Evolutionary conservation across 208 protist genomes (phyloP).

Genomic region (Trypanosoma scelopori): DNA sequence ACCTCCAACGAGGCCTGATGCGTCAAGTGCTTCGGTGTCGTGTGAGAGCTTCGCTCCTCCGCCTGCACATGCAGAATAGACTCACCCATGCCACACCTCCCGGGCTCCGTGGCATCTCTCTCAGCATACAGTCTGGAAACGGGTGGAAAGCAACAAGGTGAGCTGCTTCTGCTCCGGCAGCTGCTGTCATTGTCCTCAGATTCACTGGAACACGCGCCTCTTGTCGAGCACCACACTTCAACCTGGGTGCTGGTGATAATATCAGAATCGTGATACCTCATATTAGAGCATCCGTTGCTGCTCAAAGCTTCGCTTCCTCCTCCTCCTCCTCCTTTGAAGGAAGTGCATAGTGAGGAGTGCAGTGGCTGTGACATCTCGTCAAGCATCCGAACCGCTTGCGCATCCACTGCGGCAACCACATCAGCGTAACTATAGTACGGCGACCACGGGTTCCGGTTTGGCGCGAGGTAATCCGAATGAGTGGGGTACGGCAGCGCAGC

Average conservation of each 20-base stretch:
- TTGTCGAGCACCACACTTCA: background rate
- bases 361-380: background rate
- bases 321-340: background rate
- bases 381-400: constrained; percentile 7
- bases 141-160: background rate
- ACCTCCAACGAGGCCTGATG: background rate
- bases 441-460: constrained; percentile 68
- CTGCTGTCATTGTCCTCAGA: background rate
- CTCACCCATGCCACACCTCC: background rate
- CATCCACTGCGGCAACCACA: constrained; percentile 11
- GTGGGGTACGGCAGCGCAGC: background rate
- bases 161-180: background rate
- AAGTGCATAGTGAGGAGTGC: background rate
- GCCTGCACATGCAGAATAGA: background rate
- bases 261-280: background rate
- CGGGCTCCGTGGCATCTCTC: background rate
- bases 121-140: background rate
- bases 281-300: background rate
- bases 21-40: background rate
- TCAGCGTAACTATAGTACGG: constrained; percentile 31
- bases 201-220: background rate
- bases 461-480: constrained; percentile 47
- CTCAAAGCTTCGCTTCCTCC: no score
- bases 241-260: background rate
- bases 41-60: background rate